Conservation (phyloP, 352 stramenopile genomes). For the Aphanomyces invadans region DNA sequence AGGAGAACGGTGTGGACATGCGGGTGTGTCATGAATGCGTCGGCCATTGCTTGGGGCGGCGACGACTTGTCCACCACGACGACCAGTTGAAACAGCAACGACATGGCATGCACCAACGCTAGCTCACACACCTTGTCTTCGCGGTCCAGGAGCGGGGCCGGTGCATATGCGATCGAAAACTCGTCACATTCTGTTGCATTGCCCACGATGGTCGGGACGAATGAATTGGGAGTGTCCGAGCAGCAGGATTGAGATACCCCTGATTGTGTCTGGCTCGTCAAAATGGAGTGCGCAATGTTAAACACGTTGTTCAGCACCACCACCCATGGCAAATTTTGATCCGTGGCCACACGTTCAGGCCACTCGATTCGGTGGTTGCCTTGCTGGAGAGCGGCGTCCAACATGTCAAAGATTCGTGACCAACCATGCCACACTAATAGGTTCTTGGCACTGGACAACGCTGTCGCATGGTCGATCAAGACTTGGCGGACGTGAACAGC, state of each 20-base stretch:
- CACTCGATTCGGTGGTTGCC: background rate
- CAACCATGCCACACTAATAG: background rate
- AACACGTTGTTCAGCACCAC: background rate
- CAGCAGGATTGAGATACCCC: no score
- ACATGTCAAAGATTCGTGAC: background rate
- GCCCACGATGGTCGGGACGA: no score
- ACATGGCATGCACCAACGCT: background rate
- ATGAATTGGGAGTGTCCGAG: no score
- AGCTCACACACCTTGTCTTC: background rate
- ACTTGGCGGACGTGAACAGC: background rate
- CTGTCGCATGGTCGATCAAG: background rate
- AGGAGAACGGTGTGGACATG: background rate
- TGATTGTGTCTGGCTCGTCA: background rate
- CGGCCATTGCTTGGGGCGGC: no score
- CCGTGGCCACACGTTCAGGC: background rate
- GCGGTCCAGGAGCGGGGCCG: constrained; percentile 3
- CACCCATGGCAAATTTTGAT: background rate
- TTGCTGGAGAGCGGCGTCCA: background rate
- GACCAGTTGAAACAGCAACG: background rate
- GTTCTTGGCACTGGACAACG: constrained; percentile 5
- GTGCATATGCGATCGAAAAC: background rate
- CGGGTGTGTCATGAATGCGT: background rate
- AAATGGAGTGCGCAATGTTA: background rate
- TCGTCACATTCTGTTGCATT: no score
- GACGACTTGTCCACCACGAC: background rate